phyloP scores from a whole-genome alignment of 148 eudicot genomes.

The Diospyros kaki region DNA sequence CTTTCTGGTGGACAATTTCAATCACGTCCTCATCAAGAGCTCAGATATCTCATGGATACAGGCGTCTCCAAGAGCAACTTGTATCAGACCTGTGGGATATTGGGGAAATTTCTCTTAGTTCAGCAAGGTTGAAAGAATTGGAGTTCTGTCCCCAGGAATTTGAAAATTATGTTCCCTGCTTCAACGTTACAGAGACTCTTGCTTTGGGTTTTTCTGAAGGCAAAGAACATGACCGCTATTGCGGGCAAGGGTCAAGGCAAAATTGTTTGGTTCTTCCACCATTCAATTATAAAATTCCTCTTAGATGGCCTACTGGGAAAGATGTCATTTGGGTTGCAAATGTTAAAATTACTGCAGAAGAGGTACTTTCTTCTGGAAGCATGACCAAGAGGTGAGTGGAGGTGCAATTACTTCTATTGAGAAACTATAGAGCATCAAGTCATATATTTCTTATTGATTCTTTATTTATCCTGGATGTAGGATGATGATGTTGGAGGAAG shows the following conservation, averaged over 20 bases:
- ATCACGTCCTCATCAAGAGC: conserved; percentile 70
- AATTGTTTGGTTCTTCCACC: conserved; percentile 82
- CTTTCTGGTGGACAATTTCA: conserved; percentile 91
- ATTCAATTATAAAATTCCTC: conserved; percentile 68
- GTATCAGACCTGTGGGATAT: conserved; percentile 79
- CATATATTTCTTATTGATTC: conserved; percentile 11
- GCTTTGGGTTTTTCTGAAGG: conserved; percentile 53
- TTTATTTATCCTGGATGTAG: conserved; percentile 32
- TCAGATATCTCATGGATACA: conserved; percentile 63
- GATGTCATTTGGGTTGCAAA: conserved; percentile 96
- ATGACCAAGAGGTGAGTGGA: conserved; percentile 79
- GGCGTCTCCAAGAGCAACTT: conserved; percentile 83
- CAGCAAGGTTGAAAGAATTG: conserved; percentile 63
- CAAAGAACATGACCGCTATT: conserved; percentile 63
- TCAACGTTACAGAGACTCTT: conserved; percentile 66
- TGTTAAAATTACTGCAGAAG: conserved; percentile 92
- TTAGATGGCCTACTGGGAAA: conserved; percentile 93
- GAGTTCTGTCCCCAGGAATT: conserved; percentile 61
- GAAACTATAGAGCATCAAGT: not conserved
- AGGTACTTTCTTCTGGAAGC: conserved; percentile 96
- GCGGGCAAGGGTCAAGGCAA: conserved; percentile 37
- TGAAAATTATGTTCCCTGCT: conserved; percentile 87
- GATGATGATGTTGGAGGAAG: conserved; percentile 99
- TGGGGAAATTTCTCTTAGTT: conserved; percentile 73
- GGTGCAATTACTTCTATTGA: conserved; percentile 4